These are phyloP conservation scores for Eutrema yunnanense DNA, from an alignment of 345 rosid species.

Conservation along the genomic window DNA sequence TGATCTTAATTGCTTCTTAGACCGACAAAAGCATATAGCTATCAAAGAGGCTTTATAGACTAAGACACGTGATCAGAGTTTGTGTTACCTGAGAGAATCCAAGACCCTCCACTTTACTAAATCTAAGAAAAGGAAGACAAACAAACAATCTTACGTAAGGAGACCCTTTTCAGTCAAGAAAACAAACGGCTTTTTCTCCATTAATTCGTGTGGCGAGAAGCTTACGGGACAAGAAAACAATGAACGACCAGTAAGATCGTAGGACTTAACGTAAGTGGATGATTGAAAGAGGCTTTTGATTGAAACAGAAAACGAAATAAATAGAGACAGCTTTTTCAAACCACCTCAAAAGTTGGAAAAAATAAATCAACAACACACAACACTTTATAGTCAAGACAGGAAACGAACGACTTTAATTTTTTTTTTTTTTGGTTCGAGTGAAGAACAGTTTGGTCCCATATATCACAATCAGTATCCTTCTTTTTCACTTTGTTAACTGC, in stretches of 20 bases:
- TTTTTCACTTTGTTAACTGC: neutral
- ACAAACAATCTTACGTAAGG: conserved; percentile 10
- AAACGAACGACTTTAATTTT: neutral
- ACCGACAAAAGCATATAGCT: neutral
- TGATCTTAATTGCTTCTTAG: neutral
- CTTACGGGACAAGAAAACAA: conserved; percentile 11
- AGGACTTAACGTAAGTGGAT: conserved; percentile 3
- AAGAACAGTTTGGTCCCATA: conserved; percentile 16
- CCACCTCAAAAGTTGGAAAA: conserved; percentile 17
- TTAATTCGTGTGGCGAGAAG: neutral
- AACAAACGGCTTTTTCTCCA: neutral
- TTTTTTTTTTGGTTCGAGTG: neutral
- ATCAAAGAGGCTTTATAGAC: neutral
- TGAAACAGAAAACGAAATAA: neutral
- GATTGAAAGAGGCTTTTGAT: conserved; percentile 1
- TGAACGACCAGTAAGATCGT: neutral
- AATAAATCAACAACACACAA: neutral
- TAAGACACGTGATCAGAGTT: neutral
- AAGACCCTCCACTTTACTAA: neutral
- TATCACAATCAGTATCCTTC: neutral
- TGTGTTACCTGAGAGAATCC: neutral
- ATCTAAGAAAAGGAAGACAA: neutral
- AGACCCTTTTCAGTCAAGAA: conserved; percentile 16
- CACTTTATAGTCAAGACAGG: conserved; percentile 8
- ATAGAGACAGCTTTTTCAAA: neutral